Base-by-base conservation (phyloP, 768 basidiomycete genomes). In the Trametes elegans region DNA sequence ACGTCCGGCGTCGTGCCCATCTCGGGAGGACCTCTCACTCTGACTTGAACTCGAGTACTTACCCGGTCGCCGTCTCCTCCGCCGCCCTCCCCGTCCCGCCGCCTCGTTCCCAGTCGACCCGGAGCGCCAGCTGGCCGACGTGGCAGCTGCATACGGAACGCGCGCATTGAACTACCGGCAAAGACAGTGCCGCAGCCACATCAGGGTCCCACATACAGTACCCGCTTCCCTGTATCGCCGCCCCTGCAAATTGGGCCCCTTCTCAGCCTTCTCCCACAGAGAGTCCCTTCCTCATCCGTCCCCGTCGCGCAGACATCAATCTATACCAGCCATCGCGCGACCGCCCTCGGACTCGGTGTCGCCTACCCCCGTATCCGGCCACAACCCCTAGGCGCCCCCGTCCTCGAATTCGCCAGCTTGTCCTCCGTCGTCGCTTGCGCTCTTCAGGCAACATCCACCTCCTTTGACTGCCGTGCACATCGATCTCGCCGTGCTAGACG, bases 311-410 rank as follows among this genome's bases (percentile, higher is more conserved):
- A 29, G 9, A 21, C 51, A 53, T 53, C 13, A 36, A 43, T 13
- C 51, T 44, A 53, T 44, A 53, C 42, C 21, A 26, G 51, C 42
- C 51, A 44, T 18, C 7, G n/a, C 34, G 35, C 32, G 34, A 32
- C 26, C 29, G 32, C 29, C 14, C 39, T 9, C 18, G 7, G n/a
- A 9, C 19, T 8, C n/a, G 27, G 24, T 19, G 19, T 31, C 39
- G 21, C 19, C 29, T 28, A 5, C 3, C 11, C 18, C 23, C 18
- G 40, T 31, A 5, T 11, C 29, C 26, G 21, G 28, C 3, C 32
- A 14, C 21, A 16, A 8, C 35, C 7, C 41, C n/a, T n/a, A n/a
- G n/a, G n/a, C n/a, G n/a, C n/a, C 23, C 32, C 31, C 32, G 9
- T 35, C 32, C 40, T 11, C 40, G 40, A 29, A 8, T 9, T 24